phyloP scores from a whole-genome alignment of 352 stramenopile species.

The Aphanomyces cochlioides region DNA sequence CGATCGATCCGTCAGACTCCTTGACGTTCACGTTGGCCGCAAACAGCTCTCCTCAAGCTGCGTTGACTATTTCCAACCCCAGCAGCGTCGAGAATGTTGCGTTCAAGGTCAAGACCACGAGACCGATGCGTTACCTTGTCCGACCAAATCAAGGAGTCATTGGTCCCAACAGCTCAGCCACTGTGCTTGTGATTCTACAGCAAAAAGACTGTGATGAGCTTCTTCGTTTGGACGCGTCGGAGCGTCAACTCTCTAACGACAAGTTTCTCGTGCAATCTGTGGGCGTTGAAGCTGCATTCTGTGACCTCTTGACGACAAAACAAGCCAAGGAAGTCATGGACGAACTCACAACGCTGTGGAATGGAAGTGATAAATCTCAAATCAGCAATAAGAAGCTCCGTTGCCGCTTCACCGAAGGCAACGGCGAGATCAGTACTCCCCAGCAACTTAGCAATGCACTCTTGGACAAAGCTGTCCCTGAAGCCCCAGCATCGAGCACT shows the following conservation, averaged over 20 bases:
- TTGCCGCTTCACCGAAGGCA: constrained; percentile 74
- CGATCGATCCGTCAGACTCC: constrained; percentile 72
- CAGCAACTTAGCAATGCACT: constrained; percentile 58
- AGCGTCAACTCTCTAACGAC: constrained; percentile 82
- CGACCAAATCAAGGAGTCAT: constrained; percentile 84
- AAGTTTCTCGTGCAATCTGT: constrained; percentile 89
- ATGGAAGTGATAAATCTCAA: constrained; percentile 67
- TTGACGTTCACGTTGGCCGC: constrained; percentile 67
- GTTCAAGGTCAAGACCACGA: constrained; percentile 88
- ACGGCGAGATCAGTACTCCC: constrained; percentile 19
- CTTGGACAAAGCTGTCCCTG: constrained; percentile 43
- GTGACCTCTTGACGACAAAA: constrained; percentile 83
- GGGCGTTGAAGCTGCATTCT: constrained; percentile 80
- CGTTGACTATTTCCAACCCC: constrained; percentile 81
- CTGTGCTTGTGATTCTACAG: constrained; percentile 85
- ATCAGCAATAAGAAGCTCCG: constrained; percentile 87
- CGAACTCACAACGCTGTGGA: constrained; percentile 85
- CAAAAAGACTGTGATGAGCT: constrained; percentile 87
- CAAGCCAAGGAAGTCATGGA: constrained; percentile 84
- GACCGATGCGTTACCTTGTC: constrained; percentile 84
- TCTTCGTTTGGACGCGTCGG: constrained; percentile 62
- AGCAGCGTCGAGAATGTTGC: constrained; percentile 76
- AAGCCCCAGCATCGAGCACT: background rate
- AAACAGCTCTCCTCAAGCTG: constrained; percentile 63
- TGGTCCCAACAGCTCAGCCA: constrained; percentile 63